Conservation (phyloP, 2,329 filamentous ascomycete genomes). For the Cordyceps pruinosa region DNA sequence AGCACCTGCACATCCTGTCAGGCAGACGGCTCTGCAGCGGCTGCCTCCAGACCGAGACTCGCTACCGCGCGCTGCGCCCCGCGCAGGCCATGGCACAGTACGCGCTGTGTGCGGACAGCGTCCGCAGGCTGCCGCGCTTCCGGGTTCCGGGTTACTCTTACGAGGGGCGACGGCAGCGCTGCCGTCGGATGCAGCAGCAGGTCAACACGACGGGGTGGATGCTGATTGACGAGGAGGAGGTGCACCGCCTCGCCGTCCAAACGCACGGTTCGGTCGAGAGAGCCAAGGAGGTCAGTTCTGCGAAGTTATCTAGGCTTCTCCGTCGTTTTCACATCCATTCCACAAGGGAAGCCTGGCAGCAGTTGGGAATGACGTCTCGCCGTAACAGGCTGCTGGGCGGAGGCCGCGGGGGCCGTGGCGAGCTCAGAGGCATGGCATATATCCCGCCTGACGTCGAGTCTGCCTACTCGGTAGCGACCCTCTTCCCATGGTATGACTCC, state of each 20-base stretch:
- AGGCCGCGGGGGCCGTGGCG: no score
- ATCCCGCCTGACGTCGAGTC: not conserved
- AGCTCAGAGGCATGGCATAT: not conserved
- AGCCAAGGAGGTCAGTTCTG: no score
- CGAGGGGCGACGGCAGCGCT: no score
- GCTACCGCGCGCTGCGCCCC: not conserved
- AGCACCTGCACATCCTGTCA: not conserved
- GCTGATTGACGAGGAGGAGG: not conserved
- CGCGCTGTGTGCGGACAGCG: not conserved
- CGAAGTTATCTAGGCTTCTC: no score
- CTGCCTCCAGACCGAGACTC: not conserved
- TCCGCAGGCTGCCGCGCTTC: not conserved
- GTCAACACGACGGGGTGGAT: not conserved
- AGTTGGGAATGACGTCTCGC: no score
- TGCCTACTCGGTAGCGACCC: not conserved
- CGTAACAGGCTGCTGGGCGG: no score
- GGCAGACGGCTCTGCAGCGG: not conserved
- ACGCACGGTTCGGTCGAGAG: not conserved
- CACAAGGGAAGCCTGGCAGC: no score
- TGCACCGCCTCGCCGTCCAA: fast-evolving
- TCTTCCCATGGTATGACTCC: not conserved
- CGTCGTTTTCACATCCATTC: no score
- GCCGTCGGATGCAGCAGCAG: no score
- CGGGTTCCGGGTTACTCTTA: not conserved
- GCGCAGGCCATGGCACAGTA: not conserved